Base-by-base conservation (phyloP, 2,329 filamentous ascomycete genomes). In the Fusarium dlaminii region DNA sequence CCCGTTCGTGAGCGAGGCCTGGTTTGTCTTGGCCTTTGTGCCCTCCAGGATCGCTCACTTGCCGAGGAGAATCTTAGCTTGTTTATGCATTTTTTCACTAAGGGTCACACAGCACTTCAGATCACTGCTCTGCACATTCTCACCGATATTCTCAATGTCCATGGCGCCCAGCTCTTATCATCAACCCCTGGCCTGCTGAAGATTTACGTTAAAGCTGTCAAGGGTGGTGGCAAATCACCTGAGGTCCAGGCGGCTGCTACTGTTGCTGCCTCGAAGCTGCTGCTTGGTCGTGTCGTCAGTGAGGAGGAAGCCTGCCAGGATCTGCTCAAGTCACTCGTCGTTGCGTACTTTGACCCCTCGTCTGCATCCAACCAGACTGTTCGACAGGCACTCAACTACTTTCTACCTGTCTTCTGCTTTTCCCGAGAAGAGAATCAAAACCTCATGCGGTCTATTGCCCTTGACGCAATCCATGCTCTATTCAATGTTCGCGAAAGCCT, bases 1-100 rank as follows among this genome's bases (percentile, higher is more conserved):
- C 94, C 95, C 2, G 95, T 99, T 49, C 91, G 96, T 70, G 96
- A 99, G 83, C 90, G 94, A 64, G 96, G 96, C 24, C 86, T 99
- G 18, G 87, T 97, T 27, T 98, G 96, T 78, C 85, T 99, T 15
- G 96, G 96, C 8, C 87, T 99, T 15, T 98, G 95, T 81, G 95
- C 95, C 75, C 88, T 99, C 36, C 90, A 99, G 13, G 95, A 98
- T 80, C 94, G 94, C 83, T 94, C 94, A 14, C 90, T 98, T 29
- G 96, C 96, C 0, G 92, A 96, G 80, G 95, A 97, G 81, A 98
- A 99, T 81, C 86, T 98, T 73, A 92, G 91, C 0, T 88, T 99
- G 7, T 99, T 99, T 83, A 93, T 98, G 82, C 95, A 98, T 81
- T 98, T 97, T 86, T 98, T 97, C 84, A 93, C 87, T 82, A 98